These are phyloP conservation scores for Trypanosoma conorhini DNA, from an alignment of 208 protist genomes.

Conservation along the genomic window DNA sequence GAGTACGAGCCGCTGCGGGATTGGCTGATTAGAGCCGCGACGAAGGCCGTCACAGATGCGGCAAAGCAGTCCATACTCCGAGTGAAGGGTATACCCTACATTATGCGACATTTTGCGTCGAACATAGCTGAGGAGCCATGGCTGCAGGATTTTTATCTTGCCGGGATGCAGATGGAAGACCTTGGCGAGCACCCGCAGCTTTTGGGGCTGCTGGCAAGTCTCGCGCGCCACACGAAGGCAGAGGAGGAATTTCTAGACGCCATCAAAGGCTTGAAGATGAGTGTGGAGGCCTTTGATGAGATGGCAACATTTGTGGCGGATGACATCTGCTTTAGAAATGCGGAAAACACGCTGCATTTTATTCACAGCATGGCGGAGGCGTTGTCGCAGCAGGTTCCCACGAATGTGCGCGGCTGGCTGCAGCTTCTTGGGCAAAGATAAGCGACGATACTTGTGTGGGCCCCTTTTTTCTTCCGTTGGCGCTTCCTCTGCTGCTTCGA, in stretches of 20 bases:
- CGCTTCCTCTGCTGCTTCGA: not conserved
- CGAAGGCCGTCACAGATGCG: not conserved
- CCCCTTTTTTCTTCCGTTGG: constrained; percentile 5
- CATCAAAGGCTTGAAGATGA: constrained; percentile 31
- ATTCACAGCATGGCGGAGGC: constrained; percentile 37
- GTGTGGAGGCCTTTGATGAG: constrained; percentile 31
- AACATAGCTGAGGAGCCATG: constrained; percentile 24
- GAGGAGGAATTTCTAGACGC: constrained; percentile 30
- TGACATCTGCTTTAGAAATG: constrained; percentile 28
- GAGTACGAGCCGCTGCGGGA: constrained; percentile 23
- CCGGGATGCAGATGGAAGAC: constrained; percentile 29
- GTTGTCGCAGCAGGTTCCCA: constrained; percentile 36
- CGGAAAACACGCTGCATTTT: constrained; percentile 43
- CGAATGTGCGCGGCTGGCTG: constrained; percentile 59
- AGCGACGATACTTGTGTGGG: not conserved
- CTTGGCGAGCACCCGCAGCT: constrained; percentile 33
- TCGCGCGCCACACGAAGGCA: constrained; percentile 25
- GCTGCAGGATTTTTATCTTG: constrained; percentile 20
- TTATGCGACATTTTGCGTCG: constrained; percentile 28
- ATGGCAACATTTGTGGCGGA: constrained; percentile 40
- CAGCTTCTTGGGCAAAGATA: constrained; percentile 40
- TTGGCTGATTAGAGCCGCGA: constrained; percentile 10
- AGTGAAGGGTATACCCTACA: constrained; percentile 29
- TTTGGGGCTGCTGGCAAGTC: constrained; percentile 25
- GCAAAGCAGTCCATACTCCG: constrained; percentile 19